phyloP scores from a whole-genome alignment of 129 eudicot species.

The Tanacetum coccineum region DNA sequence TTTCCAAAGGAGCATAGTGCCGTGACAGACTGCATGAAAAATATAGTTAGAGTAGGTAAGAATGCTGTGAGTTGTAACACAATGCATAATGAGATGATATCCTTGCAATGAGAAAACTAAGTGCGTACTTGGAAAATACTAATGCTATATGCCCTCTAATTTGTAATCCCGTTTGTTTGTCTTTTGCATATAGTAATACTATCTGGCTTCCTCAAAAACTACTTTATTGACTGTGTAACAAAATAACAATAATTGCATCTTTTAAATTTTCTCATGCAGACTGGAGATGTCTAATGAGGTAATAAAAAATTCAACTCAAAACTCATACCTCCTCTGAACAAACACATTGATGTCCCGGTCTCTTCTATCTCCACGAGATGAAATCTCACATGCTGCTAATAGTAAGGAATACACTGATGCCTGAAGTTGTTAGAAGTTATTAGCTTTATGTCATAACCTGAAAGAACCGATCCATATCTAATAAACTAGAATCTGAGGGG shows the following conservation, averaged over 20 bases:
- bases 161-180: no score
- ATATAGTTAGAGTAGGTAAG: constrained; percentile 17
- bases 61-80: neutral
- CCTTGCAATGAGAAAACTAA: neutral
- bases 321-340: constrained; percentile 74
- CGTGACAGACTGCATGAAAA: constrained; percentile 64
- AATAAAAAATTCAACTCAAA: constrained; percentile 13
- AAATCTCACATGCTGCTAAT: constrained; percentile 86
- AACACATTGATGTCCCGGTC: constrained; percentile 84
- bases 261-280: constrained; percentile 19
- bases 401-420: constrained; percentile 82
- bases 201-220: constrained; percentile 17
- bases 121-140: no score
- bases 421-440: constrained; percentile 42
- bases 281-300: neutral
- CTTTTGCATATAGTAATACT: neutral
- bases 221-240: constrained; percentile 17
- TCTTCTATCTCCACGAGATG: constrained; percentile 90
- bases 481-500: constrained; percentile 15
- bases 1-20: constrained; percentile 86
- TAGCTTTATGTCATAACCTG: constrained; percentile 25
- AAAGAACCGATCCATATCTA: constrained; percentile 1
- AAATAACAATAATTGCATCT: neutral
- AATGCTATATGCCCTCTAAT: no score
- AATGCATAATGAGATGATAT: constrained; percentile 3